Base-by-base conservation (phyloP, 805 yeast species). In the Wickerhamiella qilinensis region DNA sequence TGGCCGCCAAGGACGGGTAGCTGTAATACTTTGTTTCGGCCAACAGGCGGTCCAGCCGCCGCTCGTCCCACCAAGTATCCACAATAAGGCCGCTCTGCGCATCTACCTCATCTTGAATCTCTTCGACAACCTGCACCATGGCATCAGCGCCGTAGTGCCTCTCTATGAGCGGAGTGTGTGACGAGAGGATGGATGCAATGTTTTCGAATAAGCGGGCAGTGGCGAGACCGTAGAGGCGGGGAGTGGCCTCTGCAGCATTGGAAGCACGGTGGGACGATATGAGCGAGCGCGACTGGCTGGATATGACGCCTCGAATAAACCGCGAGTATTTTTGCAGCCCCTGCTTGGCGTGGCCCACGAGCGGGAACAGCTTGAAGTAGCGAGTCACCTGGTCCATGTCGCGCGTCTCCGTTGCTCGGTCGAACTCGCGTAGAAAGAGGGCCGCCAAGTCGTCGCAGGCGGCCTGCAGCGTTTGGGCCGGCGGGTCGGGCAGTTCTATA, bases 51-150 rank as follows among this genome's bases (percentile, higher is more conserved):
- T 68, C 75, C 3, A 85, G 51, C 20, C 75, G 64, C 45, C 82
- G 68, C 21, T 72, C 68, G 48, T 86, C 96, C 61, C 76, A 71
- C 51, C 82, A 83, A 0, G 91, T 81, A 55, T 88, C 97, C 39
- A 81, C 65, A 3, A 91, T 80, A 33, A 91, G 63, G 1, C 93
- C 93, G 20, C 88, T 77, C 53, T 91, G 98, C n/a, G 86, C 66
- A 53, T 91, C 98, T 22, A 91, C 77, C 53, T 91, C 98, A 36
- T 71, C 64, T 57, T 88, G 94, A 24, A 91, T 77, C 36, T 71
- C 71, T 16, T 69, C 72, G 47, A 86, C 67, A 8, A 88, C 85
- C 25, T 67, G 67, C 2, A 68, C 59, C 65, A 86, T 75, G 19
- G 58, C 53, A 4, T 54, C 55, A 2, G 61, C 60, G 16, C 88